Evolutionary conservation across 495 filamentous ascomycete genomes (phyloP), one percentile per base, ranked within the genome.

Genomic region (Xylaria flabelliformis): DNA sequence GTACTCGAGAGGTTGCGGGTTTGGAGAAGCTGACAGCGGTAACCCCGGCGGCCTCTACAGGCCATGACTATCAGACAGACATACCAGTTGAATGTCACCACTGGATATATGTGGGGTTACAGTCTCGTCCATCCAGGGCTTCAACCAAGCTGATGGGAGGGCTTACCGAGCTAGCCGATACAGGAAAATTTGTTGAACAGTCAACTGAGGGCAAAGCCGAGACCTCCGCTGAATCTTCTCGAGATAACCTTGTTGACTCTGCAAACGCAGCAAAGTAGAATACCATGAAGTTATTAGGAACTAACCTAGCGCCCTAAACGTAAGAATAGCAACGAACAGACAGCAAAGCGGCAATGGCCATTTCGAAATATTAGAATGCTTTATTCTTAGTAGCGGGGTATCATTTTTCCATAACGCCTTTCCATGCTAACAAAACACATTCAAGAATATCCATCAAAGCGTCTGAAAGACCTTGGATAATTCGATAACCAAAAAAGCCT

Each of bases 381-480:
- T 59, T 51, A 59, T 53, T 64, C 26, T 61, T 32, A 67, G 63
- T 50, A 29, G 46, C 9, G n/a, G 70, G 70, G 70, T 72, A 72
- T 72, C 70, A 72, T 66, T 46, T 72, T 62, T 72, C 53, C 63
- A 56, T n/a, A 67, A 72, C 70, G 70, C 70, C 70, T 65, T 66
- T 36, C 70, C 50, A 72, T 72, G 61, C 69, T 44, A 64, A 67
- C 63, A 67, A 63, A 29, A 55, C n/a, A 56, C 61, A 59, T 29
- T 50, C 13, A n/a, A 19, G 26, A 61, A 63, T 51, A n/a, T 10
- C 8, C 12, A 51, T 50, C 67, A 51, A 70, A 24, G 29, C 26
- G 15, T 44, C 10, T 1, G 53, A 0, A 17, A 24, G 41, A 26
- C 29, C 3, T 3, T 24, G 17, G 13, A 63, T 8, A 9, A 53